Evolutionary conservation across 2,329 filamentous ascomycete species (phyloP), one percentile per base, ranked within the genome.

Genomic region (Cladophialophora immunda): DNA sequence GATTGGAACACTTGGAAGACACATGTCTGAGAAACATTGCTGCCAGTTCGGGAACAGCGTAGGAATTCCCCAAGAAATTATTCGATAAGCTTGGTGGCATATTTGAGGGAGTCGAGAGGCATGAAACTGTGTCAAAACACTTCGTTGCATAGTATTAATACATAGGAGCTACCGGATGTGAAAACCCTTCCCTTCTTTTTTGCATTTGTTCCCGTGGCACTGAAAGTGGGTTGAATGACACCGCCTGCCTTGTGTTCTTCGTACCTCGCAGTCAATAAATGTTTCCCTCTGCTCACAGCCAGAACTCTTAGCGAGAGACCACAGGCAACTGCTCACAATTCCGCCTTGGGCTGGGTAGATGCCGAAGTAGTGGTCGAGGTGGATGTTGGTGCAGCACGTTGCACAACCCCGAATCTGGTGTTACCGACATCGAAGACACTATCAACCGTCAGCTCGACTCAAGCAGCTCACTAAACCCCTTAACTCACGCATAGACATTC

Each of bases 361-460:
- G 19, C 11, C 11, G 19, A 13, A 6, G 8, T 25, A 9, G 45
- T 13, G 11, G 59, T 69, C 5, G 45, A 25, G 9, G 22, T 50
- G 2, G 45, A 50, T 25, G 59, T 69, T n/a, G 67, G 58, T 29
- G 84, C 78, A 36, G 81, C 80, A 73, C 86, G 84, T 71, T 88
- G 86, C 52, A 89, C 85, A 45, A 81, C 81, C 32, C 88, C 88
- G 67, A 90, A 87, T 32, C 83, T 85, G 72, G 77, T 81, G 69
- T 86, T 85, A 57, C 87, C 87, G 65, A 86, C 83, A 73, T 90
- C 88, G 75, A 89, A 90, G 65, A 90, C 83, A 25, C 84, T 86
- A 68, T 55, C n/a, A 38, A 29, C 19, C 2, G 45, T 50, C 11
- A 50, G 45, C 19, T 50, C 27, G 19, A 15, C 1, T 13, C 45